Conservation (phyloP, 495 filamentous ascomycete species). For the Symbiotaphrina buchneri region DNA sequence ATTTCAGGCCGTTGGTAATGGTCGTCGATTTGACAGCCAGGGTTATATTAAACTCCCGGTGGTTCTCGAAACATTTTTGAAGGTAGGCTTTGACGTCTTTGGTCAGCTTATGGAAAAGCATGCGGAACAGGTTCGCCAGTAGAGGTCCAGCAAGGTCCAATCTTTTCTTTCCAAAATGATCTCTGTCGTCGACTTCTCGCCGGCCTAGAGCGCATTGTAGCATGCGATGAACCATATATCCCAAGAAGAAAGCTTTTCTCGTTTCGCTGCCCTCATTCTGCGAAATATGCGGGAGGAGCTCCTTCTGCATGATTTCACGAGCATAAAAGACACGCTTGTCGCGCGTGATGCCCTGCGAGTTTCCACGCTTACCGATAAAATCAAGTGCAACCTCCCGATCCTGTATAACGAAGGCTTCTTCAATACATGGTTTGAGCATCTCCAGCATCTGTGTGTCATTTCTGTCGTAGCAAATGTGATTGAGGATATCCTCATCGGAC, state of each 20-base stretch:
- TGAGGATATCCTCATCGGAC: slow-evolving; percentile 93
- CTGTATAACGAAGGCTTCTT: slow-evolving; percentile 89
- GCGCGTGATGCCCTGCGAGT: slow-evolving; percentile 47
- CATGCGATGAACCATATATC: slow-evolving; percentile 94
- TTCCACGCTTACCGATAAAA: slow-evolving; percentile 82
- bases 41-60: slow-evolving; percentile 68
- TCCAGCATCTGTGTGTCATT: slow-evolving; percentile 95
- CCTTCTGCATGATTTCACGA: slow-evolving; percentile 85
- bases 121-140: slow-evolving; percentile 78
- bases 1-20: slow-evolving; percentile 82
- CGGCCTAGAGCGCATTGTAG: slow-evolving; percentile 80
- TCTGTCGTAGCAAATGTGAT: slow-evolving; percentile 89
- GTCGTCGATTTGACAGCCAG: slow-evolving; percentile 80
- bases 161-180: slow-evolving; percentile 98
- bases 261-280: slow-evolving; percentile 94
- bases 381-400: slow-evolving; percentile 90
- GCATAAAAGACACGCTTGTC: slow-evolving; percentile 82
- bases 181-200: slow-evolving; percentile 82
- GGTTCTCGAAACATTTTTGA: slow-evolving; percentile 73
- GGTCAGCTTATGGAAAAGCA: slow-evolving; percentile 65
- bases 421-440: slow-evolving; percentile 87
- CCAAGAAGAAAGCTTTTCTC: slow-evolving; percentile 91
- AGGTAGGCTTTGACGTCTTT: slow-evolving; percentile 77
- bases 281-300: slow-evolving; percentile 89
- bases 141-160: slow-evolving; percentile 89